phyloP scores from a whole-genome alignment of 352 stramenopile genomes.

The Phytophthora ramorum region DNA sequence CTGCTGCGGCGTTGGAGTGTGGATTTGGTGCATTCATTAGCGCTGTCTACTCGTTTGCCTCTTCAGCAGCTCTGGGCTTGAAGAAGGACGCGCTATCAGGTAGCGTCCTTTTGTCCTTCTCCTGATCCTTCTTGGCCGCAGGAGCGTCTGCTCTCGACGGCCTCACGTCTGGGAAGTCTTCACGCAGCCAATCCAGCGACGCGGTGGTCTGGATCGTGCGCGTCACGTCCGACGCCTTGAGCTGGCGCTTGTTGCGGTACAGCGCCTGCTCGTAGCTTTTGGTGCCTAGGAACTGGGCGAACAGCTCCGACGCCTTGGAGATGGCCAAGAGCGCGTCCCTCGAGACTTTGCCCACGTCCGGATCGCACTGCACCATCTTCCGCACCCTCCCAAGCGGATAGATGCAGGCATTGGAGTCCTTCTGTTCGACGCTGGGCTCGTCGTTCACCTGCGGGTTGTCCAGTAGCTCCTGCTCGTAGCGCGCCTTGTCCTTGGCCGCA shows the following conservation, averaged over 20 bases:
- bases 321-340: constrained; percentile 94
- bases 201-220: constrained; percentile 79
- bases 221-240: constrained; percentile 80
- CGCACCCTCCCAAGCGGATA: constrained; percentile 86
- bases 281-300: constrained; percentile 88
- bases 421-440: constrained; percentile 51
- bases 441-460: constrained; percentile 70
- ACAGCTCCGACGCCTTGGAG: constrained; percentile 93
- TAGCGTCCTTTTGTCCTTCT: constrained; percentile 26
- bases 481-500: constrained; percentile 87
- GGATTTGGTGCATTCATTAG: constrained; percentile 12
- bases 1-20: neutral
- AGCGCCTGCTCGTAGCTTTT: constrained; percentile 90
- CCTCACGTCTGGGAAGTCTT: constrained; percentile 83
- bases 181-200: constrained; percentile 85
- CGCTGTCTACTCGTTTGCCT: neutral
- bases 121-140: constrained; percentile 33
- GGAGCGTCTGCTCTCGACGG: constrained; percentile 11
- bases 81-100: constrained; percentile 65
- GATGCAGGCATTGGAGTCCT: constrained; percentile 51
- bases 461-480: constrained; percentile 78
- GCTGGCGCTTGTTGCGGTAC: constrained; percentile 85
- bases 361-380: constrained; percentile 95
- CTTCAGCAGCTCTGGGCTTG: constrained; percentile 22
- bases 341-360: constrained; percentile 91